Conservation (phyloP, 2,329 filamentous ascomycete species). For the Colletotrichum magnum region DNA sequence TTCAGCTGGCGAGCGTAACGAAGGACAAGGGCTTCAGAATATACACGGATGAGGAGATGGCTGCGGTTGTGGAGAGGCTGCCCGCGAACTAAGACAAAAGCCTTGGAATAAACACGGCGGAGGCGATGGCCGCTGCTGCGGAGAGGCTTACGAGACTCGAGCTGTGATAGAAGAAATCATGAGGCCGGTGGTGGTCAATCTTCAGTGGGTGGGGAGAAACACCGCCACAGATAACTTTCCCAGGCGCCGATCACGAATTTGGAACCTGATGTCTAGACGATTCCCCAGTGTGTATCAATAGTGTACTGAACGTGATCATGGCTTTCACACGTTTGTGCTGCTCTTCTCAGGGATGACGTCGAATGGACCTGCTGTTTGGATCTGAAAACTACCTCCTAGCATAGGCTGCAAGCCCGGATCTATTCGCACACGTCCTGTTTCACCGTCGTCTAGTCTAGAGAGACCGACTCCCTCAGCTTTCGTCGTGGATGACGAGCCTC, state of each 20-base stretch:
- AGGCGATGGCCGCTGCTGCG: neutral
- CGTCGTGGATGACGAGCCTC: slow-evolving; percentile 68
- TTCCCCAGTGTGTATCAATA: slow-evolving; percentile 37
- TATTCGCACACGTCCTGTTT: slow-evolving; percentile 13
- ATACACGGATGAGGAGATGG: slow-evolving; percentile 99
- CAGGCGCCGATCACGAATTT: slow-evolving; percentile 28
- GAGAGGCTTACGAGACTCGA: neutral
- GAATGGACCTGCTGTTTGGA: slow-evolving; percentile 11
- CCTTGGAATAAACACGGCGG: too few species aligned
- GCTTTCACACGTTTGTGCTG: neutral
- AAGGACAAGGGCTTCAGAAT: slow-evolving; percentile 98
- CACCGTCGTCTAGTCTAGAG: neutral
- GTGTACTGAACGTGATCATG: slow-evolving; percentile 40
- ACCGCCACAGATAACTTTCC: slow-evolving; percentile 3
- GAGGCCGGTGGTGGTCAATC: neutral
- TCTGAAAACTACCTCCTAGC: slow-evolving; percentile 1
- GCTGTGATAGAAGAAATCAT: slow-evolving; percentile 5
- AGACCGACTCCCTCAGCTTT: slow-evolving; percentile 10
- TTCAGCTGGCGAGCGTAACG: slow-evolving; percentile 97
- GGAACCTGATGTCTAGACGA: slow-evolving; percentile 30
- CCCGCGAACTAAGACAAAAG: slow-evolving; percentile 68
- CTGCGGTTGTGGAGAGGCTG: slow-evolving; percentile 87
- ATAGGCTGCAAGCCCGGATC: slow-evolving; percentile 10
- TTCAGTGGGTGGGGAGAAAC: neutral
- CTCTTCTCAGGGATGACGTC: neutral